Base-by-base conservation (phyloP, 345 rosid species). In the Punica granatum region DNA sequence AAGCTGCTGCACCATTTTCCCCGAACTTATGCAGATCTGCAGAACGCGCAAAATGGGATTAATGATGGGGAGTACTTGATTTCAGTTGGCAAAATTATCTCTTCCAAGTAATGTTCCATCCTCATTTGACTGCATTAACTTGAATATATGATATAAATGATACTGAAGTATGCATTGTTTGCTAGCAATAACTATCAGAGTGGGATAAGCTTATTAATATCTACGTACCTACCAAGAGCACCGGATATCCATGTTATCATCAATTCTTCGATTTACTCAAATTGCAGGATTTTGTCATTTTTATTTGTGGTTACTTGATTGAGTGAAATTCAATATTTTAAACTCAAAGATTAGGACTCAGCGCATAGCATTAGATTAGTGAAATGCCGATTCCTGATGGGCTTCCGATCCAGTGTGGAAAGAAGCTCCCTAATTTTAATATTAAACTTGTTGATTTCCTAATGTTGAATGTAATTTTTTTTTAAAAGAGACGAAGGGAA, bases 1-100 rank as follows among this genome's bases (percentile, higher is more conserved):
- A 89, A 91, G 76, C 71, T 94, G 74, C 73, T 86, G 68, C 90
- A 88, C 80, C 97, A 91, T 84, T 94, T 91, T 77, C 98, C 99
- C 73, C 85, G 92, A 72, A 88, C 93, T 76, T 91, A 91, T 79
- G 99, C 86, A 51, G 98, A 91, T 81, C 81, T 89, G 72, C 92
- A 81, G 79, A 94, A 91, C 71, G 90, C 92, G 19, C 90, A 80
- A 32, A 75, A 73, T 77, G 93, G 86, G 71, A 77, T 91, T 60
- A 83, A 82, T 66, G 97, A 89, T 82, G 97, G 98, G 42, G 92
- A 91, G 74, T 85, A 94, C 82, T 77, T 91, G 75, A 89, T 91
- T 65, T 91, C 92, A 72, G 81, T 89, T 76, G 98, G 98, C 54
- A 85, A 79, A 76, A 59, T 88, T 67, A 56, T 84, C 42, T 86